Percentiles rank a stretch among this genome's conserved stretches.
phyloP scores from a whole-genome alignment of 495 filamentous ascomycete genomes.

The Penicilliopsis zonata region DNA sequence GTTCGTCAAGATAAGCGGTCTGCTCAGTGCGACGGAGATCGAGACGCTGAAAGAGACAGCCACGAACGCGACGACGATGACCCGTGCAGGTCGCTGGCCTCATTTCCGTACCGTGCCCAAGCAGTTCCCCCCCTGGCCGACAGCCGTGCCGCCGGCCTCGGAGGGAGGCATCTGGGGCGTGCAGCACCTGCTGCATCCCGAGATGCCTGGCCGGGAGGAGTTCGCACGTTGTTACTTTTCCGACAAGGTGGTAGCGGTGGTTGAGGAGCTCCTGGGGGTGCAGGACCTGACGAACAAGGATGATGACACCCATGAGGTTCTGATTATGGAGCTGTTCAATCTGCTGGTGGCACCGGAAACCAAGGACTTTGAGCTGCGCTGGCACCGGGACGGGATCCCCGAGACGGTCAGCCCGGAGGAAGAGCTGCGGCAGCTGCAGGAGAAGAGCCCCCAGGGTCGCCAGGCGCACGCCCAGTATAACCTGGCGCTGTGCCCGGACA shows the following conservation, averaged over 20 bases:
- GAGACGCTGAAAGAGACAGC: slow-evolving; percentile 35
- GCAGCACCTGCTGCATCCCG: slow-evolving; percentile 69
- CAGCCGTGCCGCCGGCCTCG: slow-evolving; percentile 29
- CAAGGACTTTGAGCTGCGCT: slow-evolving; percentile 52
- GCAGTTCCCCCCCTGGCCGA: slow-evolving; percentile 74
- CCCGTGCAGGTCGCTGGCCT: slow-evolving; percentile 56
- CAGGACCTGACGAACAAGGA: slow-evolving; percentile 8
- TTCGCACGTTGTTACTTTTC: slow-evolving; percentile 61
- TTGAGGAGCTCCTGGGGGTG: slow-evolving; percentile 42
- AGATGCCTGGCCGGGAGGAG: slow-evolving; percentile 36
- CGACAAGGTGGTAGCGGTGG: slow-evolving; percentile 39
- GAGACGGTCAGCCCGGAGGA: slow-evolving; percentile 41
- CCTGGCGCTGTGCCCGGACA: slow-evolving; percentile 56
- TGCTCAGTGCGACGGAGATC: slow-evolving; percentile 35
- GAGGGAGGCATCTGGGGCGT: slow-evolving; percentile 72
- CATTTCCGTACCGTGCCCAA: slow-evolving; percentile 73
- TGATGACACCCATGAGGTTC: slow-evolving; percentile 21
- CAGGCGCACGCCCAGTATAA: slow-evolving; percentile 71
- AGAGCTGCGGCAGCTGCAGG: slow-evolving; percentile 32
- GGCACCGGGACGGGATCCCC: slow-evolving; percentile 71
- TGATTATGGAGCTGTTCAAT: slow-evolving; percentile 78
- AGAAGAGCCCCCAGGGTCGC: slow-evolving; percentile 29
- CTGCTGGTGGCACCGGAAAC: slow-evolving; percentile 56
- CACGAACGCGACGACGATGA: slow-evolving; percentile 36
- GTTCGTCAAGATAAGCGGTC: slow-evolving; percentile 34